Base-by-base conservation (phyloP, 2,329 filamentous ascomycete genomes). In the Hypoxylon sp. region DNA sequence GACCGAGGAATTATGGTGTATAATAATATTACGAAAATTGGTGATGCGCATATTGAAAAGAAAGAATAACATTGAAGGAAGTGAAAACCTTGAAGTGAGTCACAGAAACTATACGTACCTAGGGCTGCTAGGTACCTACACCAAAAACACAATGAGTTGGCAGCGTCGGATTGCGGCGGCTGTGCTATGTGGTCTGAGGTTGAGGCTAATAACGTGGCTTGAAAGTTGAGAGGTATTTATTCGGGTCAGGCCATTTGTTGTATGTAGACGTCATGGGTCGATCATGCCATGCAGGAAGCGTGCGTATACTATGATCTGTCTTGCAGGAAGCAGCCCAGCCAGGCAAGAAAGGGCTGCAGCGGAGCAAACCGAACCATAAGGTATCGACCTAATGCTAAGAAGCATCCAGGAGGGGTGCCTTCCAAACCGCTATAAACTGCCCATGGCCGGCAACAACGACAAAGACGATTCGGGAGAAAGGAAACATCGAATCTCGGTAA, bases 251-350 rank as follows among this genome's bases (percentile, higher is more conserved):
- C 68, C 68, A 70, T 43, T 43, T 48, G 52, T 49, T 56, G 51
- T 67, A 57, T 56, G 51, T 67, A 57, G 55, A 70, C 68, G 68
- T 70, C 68, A 70, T 70, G 68, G 65, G 65, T 48, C 34, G 65
- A 70, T 70, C 68, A 68, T 68, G 65, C 65, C 68, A 70, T 65
- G 58, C 62, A 68, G 55, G 60, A 46, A 60, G 45, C 56, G 43
- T 43, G 45, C 56, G 43, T 50, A 60, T 23, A 43, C 56, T n/a
- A 53, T 63, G 60, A 49, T 51, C 25, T 55, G 41, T n/a, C 45
- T 51, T 59, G 19, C 17, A 50, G 32, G 38, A 23, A 59, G 19
- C 41, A 52, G 49, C 49, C 28, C 28, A 38, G 13, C 30, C 38
- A 43, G 38, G 38, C 38, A 43, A 17, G 38, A 43, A 60, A 50